A percentile compares a stretch with the other conserved stretches of the same genome.
These are phyloP conservation scores for Pseudogymnoascus sp. DNA, from an alignment of 2,329 filamentous ascomycete genomes.

Conservation along the genomic window DNA sequence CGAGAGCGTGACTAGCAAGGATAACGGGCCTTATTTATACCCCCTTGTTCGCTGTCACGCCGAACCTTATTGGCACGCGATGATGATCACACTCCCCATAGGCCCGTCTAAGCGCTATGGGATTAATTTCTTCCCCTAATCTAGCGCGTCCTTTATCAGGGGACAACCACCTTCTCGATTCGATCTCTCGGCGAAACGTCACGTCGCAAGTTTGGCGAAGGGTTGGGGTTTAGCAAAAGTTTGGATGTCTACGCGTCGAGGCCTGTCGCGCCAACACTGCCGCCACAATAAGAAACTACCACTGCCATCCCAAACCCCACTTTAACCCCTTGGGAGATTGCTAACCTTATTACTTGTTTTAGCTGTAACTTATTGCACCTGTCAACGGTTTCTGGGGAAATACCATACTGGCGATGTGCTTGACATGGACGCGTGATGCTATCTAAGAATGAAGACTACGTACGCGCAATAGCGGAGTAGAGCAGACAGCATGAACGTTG, in stretches of 20 bases:
- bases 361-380: background rate
- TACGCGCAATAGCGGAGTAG: background rate
- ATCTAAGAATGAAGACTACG: background rate
- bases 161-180: conserved; percentile 3
- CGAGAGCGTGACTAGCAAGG: conserved; percentile 3
- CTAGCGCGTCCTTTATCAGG: background rate
- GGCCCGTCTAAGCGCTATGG: background rate
- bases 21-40: conserved; percentile 6
- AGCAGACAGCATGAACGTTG: conserved; percentile 1
- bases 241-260: background rate
- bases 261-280: background rate
- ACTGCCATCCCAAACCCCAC: background rate
- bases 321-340: background rate
- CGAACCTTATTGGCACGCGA: conserved; percentile 6
- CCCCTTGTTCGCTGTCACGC: background rate
- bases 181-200: background rate
- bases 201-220: background rate
- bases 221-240: background rate
- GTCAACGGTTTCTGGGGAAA: background rate
- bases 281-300: background rate
- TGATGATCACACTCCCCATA: background rate
- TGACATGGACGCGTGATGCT: background rate
- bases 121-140: background rate
- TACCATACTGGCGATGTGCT: background rate
- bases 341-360: background rate